Conservation (phyloP, 805 yeast species). For the Candida ovalis region DNA sequence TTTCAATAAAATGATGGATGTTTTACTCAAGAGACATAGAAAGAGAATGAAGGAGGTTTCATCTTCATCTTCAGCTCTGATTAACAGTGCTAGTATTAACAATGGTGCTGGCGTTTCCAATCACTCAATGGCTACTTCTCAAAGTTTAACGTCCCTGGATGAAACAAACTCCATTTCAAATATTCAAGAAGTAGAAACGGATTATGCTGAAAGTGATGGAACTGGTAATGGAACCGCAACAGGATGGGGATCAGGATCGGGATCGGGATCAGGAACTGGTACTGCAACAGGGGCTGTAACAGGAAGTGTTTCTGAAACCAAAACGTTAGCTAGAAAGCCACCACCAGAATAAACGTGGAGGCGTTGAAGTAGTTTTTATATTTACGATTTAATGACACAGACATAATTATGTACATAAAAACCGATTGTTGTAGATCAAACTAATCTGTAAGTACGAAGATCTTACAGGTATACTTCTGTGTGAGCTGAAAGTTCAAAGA, state of each 20-base stretch:
- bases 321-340: not conserved
- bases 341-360: not conserved
- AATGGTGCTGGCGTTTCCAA: not conserved
- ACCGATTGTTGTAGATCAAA: no score
- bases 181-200: not conserved
- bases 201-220: not conserved
- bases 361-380: no score
- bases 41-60: slow-evolving; percentile 19
- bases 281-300: no score
- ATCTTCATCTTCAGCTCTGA: not conserved
- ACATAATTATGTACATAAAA: not conserved
- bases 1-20: slow-evolving; percentile 49
- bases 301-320: no score
- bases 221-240: not conserved
- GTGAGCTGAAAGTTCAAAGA: no score
- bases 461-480: no score
- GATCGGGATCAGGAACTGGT: no score
- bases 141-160: not conserved
- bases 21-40: slow-evolving; percentile 43
- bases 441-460: no score
- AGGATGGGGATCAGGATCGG: not conserved
- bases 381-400: not conserved
- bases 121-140: not conserved
- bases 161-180: not conserved
- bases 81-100: not conserved